A percentile compares a stretch with the other conserved stretches of the same genome.
Conservation (phyloP, 805 yeast genomes). For the Saccharomycopsis amapae region DNA sequence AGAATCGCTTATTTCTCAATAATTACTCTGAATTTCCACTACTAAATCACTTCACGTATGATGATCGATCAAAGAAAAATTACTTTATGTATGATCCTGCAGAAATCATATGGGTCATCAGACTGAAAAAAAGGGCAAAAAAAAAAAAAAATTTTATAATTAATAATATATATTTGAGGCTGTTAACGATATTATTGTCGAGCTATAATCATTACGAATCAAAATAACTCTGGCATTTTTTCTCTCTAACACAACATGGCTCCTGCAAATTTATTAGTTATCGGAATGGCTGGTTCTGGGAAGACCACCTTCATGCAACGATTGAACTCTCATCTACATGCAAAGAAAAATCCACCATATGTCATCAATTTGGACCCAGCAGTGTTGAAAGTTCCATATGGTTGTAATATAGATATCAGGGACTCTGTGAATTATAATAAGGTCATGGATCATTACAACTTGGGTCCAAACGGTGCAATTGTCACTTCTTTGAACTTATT, state of each 20-base stretch:
- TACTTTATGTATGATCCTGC: too few relatives aligned
- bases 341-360: slow-evolving; percentile 70
- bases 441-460: slow-evolving; percentile 90
- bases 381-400: slow-evolving; percentile 86
- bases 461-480: slow-evolving; percentile 98
- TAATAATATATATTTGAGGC: too few relatives aligned
- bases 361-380: slow-evolving; percentile 96
- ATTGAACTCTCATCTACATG: slow-evolving; percentile 78
- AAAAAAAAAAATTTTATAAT: too few relatives aligned
- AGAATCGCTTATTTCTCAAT: too few relatives aligned
- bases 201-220: too few relatives aligned
- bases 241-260: slow-evolving; percentile 3
- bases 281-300: slow-evolving; percentile 64
- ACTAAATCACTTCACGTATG: too few relatives aligned
- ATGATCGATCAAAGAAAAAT: too few relatives aligned
- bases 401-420: slow-evolving; percentile 90
- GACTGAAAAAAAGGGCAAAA: too few relatives aligned
- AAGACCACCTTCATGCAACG: slow-evolving; percentile 98
- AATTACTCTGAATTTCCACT: too few relatives aligned
- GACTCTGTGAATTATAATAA: slow-evolving; percentile 93
- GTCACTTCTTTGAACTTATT: slow-evolving; percentile 90
- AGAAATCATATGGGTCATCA: too few relatives aligned
- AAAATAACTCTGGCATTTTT: slow-evolving; percentile 3
- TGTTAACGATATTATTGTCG: too few relatives aligned
- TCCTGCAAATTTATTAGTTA: slow-evolving; percentile 34